Conservation (phyloP, 192 early-diverging fungal species). For the Entophlyctis luteolus region DNA sequence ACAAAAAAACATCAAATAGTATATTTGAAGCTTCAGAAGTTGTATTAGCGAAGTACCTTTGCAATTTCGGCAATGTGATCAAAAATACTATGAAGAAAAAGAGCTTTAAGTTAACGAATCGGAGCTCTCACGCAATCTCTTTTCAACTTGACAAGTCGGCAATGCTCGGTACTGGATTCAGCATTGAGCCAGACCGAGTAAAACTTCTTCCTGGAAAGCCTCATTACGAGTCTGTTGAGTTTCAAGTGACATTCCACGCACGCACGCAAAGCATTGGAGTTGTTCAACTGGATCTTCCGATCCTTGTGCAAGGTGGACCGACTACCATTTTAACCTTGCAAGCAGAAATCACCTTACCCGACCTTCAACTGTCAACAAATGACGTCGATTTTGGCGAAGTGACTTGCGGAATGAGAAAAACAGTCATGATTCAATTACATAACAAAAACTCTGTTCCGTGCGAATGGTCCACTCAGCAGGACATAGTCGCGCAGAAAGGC, state of each 20-base stretch:
- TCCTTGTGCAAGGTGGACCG: constrained; percentile 51
- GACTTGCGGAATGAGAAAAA: constrained; percentile 48
- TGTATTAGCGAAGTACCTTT: constrained; percentile 43
- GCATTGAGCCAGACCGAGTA: constrained; percentile 54
- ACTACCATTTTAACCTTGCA: constrained; percentile 37
- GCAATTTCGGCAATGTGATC: constrained; percentile 58
- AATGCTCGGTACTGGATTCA: constrained; percentile 43
- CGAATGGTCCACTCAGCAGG: constrained; percentile 43
- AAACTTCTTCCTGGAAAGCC: constrained; percentile 43
- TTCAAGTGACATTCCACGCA: constrained; percentile 44
- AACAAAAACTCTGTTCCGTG: constrained; percentile 48
- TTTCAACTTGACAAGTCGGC: constrained; percentile 40
- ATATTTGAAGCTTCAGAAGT: constrained; percentile 44
- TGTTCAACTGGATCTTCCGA: constrained; percentile 36
- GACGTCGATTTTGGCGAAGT: constrained; percentile 56
- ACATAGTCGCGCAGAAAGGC: neutral
- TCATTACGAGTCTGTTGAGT: constrained; percentile 38
- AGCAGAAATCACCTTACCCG: constrained; percentile 50
- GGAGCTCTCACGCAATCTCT: constrained; percentile 31
- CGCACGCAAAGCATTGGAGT: constrained; percentile 32
- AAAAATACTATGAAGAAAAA: constrained; percentile 44
- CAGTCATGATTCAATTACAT: constrained; percentile 35
- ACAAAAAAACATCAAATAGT: constrained; percentile 28
- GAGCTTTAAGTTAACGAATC: constrained; percentile 43
- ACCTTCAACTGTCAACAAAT: constrained; percentile 34